Percentiles rank a stretch among this genome's conserved stretches.
These are phyloP conservation scores for Diaporthe citriasiana DNA, from an alignment of 2,329 filamentous ascomycete genomes.

Conservation along the genomic window DNA sequence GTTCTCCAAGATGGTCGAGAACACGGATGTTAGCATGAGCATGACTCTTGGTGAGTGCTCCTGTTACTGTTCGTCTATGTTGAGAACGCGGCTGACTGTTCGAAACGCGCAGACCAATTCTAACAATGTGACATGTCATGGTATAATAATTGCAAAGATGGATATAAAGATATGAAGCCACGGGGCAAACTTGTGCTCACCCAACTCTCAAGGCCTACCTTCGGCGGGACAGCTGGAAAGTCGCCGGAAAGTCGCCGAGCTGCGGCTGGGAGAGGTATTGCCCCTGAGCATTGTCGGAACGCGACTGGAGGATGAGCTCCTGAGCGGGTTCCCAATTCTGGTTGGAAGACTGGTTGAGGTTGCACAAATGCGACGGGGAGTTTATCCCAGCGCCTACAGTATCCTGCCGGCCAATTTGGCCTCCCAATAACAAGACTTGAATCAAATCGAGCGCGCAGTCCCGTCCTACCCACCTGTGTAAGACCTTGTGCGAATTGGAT, in stretches of 20 bases:
- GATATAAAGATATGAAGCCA: background rate
- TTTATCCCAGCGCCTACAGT: conserved; percentile 9
- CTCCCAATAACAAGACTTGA: conserved; percentile 20
- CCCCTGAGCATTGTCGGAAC: background rate
- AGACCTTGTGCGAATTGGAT: background rate
- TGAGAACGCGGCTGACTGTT: background rate
- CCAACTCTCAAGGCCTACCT: too few species aligned
- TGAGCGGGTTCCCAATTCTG: background rate
- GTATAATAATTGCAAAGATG: conserved; percentile 4
- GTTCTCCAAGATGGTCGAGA: conserved; percentile 99
- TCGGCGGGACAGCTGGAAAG: background rate
- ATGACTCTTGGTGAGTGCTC: conserved; percentile 75
- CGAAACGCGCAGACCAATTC: conserved; percentile 22
- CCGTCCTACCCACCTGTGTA: background rate
- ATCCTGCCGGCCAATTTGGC: conserved; percentile 1
- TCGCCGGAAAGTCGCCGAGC: background rate
- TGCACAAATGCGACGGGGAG: conserved; percentile 14
- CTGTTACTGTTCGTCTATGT: background rate
- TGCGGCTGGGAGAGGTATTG: conserved; percentile 1
- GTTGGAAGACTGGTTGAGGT: conserved; percentile 17
- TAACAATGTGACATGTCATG: conserved; percentile 15
- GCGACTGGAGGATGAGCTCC: background rate
- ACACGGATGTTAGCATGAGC: conserved; percentile 83
- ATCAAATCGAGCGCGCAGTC: background rate
- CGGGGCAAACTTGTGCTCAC: background rate